Evolutionary conservation across 1,284 basidiomycete species (phyloP).

Genomic region (Moniliophthora roreri): DNA sequence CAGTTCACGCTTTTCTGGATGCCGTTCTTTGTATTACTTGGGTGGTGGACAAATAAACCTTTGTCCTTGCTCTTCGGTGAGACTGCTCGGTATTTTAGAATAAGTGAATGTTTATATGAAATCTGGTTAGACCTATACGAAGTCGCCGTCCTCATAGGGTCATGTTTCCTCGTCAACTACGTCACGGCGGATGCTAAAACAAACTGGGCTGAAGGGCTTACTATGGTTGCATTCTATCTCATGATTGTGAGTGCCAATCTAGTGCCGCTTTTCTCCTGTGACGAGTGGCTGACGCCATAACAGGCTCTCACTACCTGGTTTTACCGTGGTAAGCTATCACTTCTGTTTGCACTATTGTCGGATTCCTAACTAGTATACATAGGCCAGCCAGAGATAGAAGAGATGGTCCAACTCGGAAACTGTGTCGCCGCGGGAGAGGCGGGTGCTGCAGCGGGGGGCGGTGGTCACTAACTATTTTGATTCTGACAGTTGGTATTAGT

Average conservation of each 20-base stretch:
- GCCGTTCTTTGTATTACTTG: constrained; percentile 57
- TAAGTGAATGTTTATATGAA: constrained; percentile 7
- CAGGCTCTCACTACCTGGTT: constrained; percentile 56
- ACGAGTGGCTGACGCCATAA: background rate
- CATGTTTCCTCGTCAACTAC: constrained; percentile 72
- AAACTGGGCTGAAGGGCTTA: constrained; percentile 65
- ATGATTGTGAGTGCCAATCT: constrained; percentile 42
- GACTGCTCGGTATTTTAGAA: constrained; percentile 9
- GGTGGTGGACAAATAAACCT: constrained; percentile 57
- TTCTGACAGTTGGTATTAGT: background rate
- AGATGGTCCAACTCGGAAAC: constrained; percentile 8
- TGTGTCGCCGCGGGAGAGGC: constrained; percentile 3
- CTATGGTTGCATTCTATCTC: constrained; percentile 60
- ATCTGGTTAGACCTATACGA: constrained; percentile 55
- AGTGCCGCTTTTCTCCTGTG: background rate
- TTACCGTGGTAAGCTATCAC: constrained; percentile 29
- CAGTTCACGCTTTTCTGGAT: constrained; percentile 71
- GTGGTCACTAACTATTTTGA: background rate
- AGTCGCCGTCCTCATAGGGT: constrained; percentile 55
- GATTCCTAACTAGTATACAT: constrained; percentile 9
- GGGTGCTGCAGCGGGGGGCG: background rate
- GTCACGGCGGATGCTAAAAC: constrained; percentile 70
- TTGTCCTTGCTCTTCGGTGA: constrained; percentile 57
- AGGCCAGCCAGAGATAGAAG: constrained; percentile 30
- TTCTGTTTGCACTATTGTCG: no score